Evolutionary conservation across 176 grass and related monocot genomes (phyloP).

Genomic region (Triticum monococcum): DNA sequence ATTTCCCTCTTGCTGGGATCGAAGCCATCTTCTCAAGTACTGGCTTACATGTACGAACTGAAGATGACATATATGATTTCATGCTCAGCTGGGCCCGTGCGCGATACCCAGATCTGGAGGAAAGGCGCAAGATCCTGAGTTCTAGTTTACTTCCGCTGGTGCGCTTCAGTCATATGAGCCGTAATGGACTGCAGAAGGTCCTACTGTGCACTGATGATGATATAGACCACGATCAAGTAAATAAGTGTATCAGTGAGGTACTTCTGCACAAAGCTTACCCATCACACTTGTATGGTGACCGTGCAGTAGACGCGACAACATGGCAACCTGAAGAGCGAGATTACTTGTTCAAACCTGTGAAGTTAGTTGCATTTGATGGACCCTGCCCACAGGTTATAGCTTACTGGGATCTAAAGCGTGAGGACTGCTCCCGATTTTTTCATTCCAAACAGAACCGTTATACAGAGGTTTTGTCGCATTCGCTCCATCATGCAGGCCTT

Average conservation of each 20-base stretch:
- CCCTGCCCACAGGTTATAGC: too few relatives aligned
- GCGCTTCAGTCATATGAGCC: slow-evolving; percentile 70
- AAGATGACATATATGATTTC: slow-evolving; percentile 76
- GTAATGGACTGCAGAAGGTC: slow-evolving; percentile 67
- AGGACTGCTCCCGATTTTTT: slow-evolving; percentile 38
- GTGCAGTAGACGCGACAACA: slow-evolving; percentile 42
- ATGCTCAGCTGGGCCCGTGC: slow-evolving; percentile 59
- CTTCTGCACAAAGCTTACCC: slow-evolving; percentile 74
- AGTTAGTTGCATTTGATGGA: slow-evolving; percentile 83
- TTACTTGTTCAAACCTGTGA: slow-evolving; percentile 73
- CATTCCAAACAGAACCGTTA: too few relatives aligned
- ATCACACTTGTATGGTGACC: slow-evolving; percentile 55
- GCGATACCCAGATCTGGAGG: slow-evolving; percentile 54
- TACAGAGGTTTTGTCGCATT: too few relatives aligned
- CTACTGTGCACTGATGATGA: slow-evolving; percentile 38
- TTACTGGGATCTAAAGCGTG: slow-evolving; percentile 40
- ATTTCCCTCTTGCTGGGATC: background rate
- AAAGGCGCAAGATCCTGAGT: slow-evolving; percentile 61
- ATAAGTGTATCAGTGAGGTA: slow-evolving; percentile 66
- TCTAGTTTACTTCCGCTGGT: slow-evolving; percentile 56
- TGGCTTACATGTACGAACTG: slow-evolving; percentile 69
- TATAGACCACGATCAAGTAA: slow-evolving; percentile 59
- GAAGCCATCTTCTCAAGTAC: slow-evolving; percentile 76
- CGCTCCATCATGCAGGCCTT: background rate
- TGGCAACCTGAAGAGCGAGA: slow-evolving; percentile 47